Evolutionary conservation across 2,329 filamentous ascomycete species (phyloP).

Genomic region (Nothomitra cinnamomea): DNA sequence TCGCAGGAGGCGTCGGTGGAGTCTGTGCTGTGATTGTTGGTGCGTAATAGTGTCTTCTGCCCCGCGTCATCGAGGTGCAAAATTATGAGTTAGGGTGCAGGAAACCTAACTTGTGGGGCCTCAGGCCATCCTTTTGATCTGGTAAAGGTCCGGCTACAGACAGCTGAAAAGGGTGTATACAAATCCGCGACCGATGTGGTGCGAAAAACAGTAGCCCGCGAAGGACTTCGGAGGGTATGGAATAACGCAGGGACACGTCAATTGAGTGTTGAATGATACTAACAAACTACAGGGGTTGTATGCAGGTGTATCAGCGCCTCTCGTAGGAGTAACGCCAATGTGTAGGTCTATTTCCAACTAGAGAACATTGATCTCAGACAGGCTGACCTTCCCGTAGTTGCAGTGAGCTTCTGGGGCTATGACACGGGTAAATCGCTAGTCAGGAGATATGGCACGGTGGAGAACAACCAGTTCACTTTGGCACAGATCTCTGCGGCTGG

Average conservation of each 20-base stretch:
- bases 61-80: not conserved
- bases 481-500: constrained; percentile 80
- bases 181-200: constrained; percentile 82
- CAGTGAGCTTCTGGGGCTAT: constrained; percentile 66
- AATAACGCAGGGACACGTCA: not conserved
- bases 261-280: not conserved
- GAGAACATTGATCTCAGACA: not conserved
- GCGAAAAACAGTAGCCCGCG: constrained; percentile 67
- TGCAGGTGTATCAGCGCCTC: constrained; percentile 86
- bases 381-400: constrained; percentile 28
- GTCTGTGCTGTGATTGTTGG: constrained; percentile 81
- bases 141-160: constrained; percentile 94
- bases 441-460: constrained; percentile 43
- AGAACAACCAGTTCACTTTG: constrained; percentile 59
- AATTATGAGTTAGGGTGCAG: constrained; percentile 9
- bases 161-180: constrained; percentile 86
- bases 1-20: constrained; percentile 81
- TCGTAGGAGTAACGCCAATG: constrained; percentile 96
- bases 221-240: constrained; percentile 49
- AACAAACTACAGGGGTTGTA: constrained; percentile 54
- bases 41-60: constrained; percentile 5
- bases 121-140: constrained; percentile 80
- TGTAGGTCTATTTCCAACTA: constrained; percentile 43
- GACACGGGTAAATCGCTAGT: constrained; percentile 89
- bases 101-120: not conserved